phyloP scores from a whole-genome alignment of 805 yeast genomes.

The Hanseniaspora thailandica region DNA sequence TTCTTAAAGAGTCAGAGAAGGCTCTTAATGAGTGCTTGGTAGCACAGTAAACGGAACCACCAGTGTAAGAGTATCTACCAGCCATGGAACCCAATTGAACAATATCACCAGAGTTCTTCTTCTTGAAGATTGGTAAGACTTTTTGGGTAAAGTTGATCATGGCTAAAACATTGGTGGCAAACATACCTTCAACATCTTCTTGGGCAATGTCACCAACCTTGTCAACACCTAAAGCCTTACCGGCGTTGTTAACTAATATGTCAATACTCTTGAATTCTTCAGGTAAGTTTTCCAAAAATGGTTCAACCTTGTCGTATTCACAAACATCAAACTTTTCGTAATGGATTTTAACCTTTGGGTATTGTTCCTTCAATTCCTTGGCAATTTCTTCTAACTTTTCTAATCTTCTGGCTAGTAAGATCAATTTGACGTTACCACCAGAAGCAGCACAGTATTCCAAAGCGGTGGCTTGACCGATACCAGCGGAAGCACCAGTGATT shows the following conservation, averaged over 20 bases:
- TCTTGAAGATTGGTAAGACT: conserved; percentile 57
- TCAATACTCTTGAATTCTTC: conserved; percentile 52
- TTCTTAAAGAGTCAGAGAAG: conserved; percentile 59
- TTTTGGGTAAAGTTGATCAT: conserved; percentile 74
- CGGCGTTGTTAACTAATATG: conserved; percentile 61
- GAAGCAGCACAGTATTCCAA: conserved; percentile 68
- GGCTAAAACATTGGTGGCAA: conserved; percentile 79
- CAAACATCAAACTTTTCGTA: conserved; percentile 48
- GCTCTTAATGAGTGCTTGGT: conserved; percentile 63
- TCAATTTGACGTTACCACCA: conserved; percentile 55
- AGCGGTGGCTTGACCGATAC: conserved; percentile 91
- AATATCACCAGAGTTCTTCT: conserved; percentile 59
- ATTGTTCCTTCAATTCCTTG: conserved; percentile 35
- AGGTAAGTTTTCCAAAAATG: conserved; percentile 46
- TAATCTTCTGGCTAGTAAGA: conserved; percentile 68
- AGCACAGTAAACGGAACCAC: conserved; percentile 69
- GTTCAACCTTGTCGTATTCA: conserved; percentile 38
- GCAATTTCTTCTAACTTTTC: conserved; percentile 46
- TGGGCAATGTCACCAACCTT: conserved; percentile 55
- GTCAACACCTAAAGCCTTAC: conserved; percentile 70
- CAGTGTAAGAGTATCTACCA: conserved; percentile 68
- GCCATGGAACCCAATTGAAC: conserved; percentile 69
- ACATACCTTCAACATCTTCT: conserved; percentile 63
- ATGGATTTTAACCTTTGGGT: conserved; percentile 37
- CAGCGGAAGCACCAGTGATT: conserved; percentile 94